Evolutionary conservation across 1,139 yeast genomes (phyloP), one percentile per base, ranked within the genome.

Genomic region (Petasospora rhodanensis): DNA sequence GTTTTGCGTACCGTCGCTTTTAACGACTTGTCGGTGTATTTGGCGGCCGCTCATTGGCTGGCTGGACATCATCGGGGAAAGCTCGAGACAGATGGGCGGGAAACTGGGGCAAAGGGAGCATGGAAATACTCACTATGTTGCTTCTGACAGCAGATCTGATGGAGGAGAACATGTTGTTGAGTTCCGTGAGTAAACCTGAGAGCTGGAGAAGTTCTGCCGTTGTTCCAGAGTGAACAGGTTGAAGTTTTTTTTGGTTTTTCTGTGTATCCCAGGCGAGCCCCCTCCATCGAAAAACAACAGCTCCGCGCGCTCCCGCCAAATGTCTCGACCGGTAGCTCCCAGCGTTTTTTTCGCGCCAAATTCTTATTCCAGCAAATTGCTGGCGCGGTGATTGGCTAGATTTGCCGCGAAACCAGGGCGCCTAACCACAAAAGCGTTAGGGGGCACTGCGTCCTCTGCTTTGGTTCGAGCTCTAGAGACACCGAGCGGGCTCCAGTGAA

Each of bases 111-210:
- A 18, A 9, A 18, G 8, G 7, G 19, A 18, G 9, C 19, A 7
- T 8, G 23, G 13, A 21, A 21, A 21, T 30, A 50, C 55, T 32
- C 46, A 51, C 55, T 32, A 51, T 47, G 45, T 51, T 51, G 41
- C 46, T 43, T 43, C 49, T 51, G 38, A 51, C 51, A 47, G 55
- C 43, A 40, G 51, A 46, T 51, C 55, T 51, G 44, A 51, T 24
- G 31, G 55, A 47, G 36, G 54, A 47, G 48, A 51, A 51, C 55
- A 51, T 51, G 14, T 25, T 24, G 31, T 28, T 22, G 21, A 10
- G 10, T 11, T 8, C 12, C 14, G 24, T 26, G 21, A 6, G n/a
- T n/a, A n/a, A n/a, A n/a, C n/a, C n/a, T n/a, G n/a, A n/a, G n/a
- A n/a, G n/a, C n/a, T n/a, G n/a, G n/a, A n/a, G n/a, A n/a, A n/a